phyloP scores from a whole-genome alignment of 2,329 filamentous ascomycete species.

The Fusarium camptoceras region DNA sequence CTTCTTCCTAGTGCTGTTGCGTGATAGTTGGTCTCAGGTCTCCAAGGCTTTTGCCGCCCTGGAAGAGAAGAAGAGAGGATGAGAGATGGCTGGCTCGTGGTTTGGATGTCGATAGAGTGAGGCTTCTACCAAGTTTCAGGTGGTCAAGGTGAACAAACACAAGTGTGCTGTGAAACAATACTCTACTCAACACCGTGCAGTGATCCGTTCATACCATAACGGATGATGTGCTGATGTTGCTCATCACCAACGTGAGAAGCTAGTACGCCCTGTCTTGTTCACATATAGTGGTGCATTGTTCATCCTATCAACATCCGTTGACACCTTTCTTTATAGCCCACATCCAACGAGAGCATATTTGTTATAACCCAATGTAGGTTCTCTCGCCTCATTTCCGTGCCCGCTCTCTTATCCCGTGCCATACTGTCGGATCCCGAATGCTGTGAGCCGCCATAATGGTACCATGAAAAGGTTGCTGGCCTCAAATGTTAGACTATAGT shows the following conservation, averaged over 20 bases:
- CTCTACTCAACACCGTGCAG: background rate
- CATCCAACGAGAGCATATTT: background rate
- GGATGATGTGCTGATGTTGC: background rate
- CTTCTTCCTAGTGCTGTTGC: constrained; percentile 46
- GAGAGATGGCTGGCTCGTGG: background rate
- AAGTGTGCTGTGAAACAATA: background rate
- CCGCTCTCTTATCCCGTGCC: constrained; percentile 5
- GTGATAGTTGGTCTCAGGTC: constrained; percentile 49
- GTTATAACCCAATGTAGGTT: background rate
- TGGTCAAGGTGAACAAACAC: background rate
- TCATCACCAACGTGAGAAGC: background rate
- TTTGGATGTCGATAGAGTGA: background rate
- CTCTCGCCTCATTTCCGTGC: constrained; percentile 15
- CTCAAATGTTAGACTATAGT: background rate
- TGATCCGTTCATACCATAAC: background rate
- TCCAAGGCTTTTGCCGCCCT: constrained; percentile 45
- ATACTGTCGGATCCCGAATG: constrained; percentile 19
- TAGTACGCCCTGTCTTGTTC: constrained; percentile 5
- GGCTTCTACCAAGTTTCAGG: background rate
- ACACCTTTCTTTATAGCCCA: background rate
- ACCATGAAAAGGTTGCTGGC: constrained; percentile 1
- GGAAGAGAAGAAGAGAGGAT: constrained; percentile 38
- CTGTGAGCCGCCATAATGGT: constrained; percentile 7
- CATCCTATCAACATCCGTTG: background rate
- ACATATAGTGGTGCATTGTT: background rate